Base-by-base conservation (phyloP, 2,329 filamentous ascomycete genomes). In the Phyllosticta citribraziliensis region DNA sequence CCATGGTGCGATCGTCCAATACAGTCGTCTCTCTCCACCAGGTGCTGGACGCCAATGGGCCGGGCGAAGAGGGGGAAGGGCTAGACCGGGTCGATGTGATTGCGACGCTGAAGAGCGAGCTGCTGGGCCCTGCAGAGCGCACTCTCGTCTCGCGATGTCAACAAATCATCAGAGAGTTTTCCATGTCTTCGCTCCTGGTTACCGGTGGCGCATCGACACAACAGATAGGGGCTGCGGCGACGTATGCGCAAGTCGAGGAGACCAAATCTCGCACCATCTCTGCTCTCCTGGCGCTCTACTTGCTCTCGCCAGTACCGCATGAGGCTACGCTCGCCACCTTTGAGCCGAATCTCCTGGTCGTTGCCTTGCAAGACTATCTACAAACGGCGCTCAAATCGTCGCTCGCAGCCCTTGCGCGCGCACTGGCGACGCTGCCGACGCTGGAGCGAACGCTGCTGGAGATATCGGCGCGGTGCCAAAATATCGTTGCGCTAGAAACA, bases 401-500 rank as follows among this genome's bases (percentile, higher is more conserved):
- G 50, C 80, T 93, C 6, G 85, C 89, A 12, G 82, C 86, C 0
- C 79, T 99, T 10, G 81, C 88, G 1, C 81, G 91, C 22, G 87
- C 89, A 0, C 80, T 99, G 17, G 86, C 87, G 3, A 88, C 90
- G 62, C 80, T 97, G 2, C 89, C 93, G 0, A 88, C 83, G 0
- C 80, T 97, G 30, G 92, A 97, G 55, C 84, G 90, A 57, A 88
- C 91, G 0, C 80, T 97, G 1, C 79, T 84, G 17, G 94, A 97
- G 68, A 85, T 96, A 22, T 88, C 89, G 6, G 85, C 87, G 5
- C 83, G 89, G 54, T 97, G 93, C 70, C 92, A 96, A 71, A 96
- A 95, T 69, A 84, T 97, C 50, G 85, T 96, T n/a, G 90, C 91
- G 0, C 78, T 97, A 2, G 91, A 96, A 75, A 78, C 85, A 1